Percentiles rank a stretch among this genome's conserved stretches.
These are phyloP conservation scores for Vitis hybrid DNA, from an alignment of 177 flowering plant genomes.

Conservation along the genomic window DNA sequence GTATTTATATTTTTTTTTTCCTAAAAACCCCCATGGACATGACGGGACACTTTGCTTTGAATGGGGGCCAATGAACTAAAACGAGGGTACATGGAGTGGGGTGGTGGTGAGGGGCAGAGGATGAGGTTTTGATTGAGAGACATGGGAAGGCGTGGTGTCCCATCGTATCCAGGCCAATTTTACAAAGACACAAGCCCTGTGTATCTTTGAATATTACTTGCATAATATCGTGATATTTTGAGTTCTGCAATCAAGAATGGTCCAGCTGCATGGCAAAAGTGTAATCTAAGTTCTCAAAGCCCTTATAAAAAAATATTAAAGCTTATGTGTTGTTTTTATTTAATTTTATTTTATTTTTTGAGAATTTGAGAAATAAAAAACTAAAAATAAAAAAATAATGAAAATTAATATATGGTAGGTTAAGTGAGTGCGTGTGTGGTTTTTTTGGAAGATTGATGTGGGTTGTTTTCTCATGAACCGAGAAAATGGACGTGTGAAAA, in stretches of 20 bases:
- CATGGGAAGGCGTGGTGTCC: not conserved
- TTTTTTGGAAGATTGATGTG: not conserved
- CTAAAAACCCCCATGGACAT: too few species aligned
- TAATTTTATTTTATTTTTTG: not conserved
- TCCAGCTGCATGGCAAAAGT: too few species aligned
- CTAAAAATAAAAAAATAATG: too few species aligned
- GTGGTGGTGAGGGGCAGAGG: too few species aligned
- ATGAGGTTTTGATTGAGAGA: not conserved
- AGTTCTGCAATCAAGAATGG: too few species aligned
- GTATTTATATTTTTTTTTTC: too few species aligned
- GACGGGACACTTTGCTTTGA: too few species aligned
- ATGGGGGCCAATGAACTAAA: too few species aligned
- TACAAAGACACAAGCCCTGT: not conserved
- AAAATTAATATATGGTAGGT: not conserved
- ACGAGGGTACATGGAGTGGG: not conserved
- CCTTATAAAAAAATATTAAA: too few species aligned
- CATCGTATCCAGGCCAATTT: not conserved
- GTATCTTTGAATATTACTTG: not conserved
- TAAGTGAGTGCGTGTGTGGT: too few species aligned
- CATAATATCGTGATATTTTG: too few species aligned
- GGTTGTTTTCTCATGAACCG: not conserved
- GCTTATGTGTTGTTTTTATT: not conserved
- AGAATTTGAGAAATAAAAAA: not conserved
- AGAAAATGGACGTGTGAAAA: not conserved
- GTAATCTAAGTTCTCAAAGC: not conserved